Conservation (phyloP, 2,329 filamentous ascomycete species). For the Cordyceps sp. region DNA sequence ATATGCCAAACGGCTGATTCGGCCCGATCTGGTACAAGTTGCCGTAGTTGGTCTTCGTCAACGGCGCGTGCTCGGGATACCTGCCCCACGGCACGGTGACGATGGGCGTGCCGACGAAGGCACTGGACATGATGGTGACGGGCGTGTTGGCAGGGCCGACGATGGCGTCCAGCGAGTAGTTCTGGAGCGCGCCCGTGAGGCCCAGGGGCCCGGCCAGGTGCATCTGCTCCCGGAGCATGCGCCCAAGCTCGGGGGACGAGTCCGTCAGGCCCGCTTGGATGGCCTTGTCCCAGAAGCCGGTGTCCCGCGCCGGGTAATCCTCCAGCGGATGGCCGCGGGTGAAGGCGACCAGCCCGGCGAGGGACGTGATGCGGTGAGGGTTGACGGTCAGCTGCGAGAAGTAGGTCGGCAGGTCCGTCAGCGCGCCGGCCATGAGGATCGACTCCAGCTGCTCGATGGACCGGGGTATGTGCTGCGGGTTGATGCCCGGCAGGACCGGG, state of each 20-base stretch:
- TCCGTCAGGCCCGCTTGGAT: conserved; percentile 37
- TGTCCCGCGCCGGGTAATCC: conserved; percentile 40
- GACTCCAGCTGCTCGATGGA: not conserved
- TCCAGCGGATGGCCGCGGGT: conserved; percentile 35
- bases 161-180: conserved; percentile 42
- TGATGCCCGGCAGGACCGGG: not conserved
- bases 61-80: conserved; percentile 30
- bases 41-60: conserved; percentile 27
- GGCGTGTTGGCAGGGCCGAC: conserved; percentile 38
- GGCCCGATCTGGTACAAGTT: conserved; percentile 36
- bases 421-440: not conserved
- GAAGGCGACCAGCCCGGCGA: conserved; percentile 35
- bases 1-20: conserved; percentile 42
- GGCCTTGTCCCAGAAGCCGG: conserved; percentile 34
- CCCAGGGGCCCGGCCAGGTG: conserved; percentile 38
- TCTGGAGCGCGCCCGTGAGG: conserved; percentile 38
- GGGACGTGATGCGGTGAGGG: conserved; percentile 33
- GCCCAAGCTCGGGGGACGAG: conserved; percentile 37
- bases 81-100: conserved; percentile 47
- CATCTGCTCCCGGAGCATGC: conserved; percentile 32
- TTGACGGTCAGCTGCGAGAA: conserved; percentile 37
- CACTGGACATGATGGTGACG: conserved; percentile 29
- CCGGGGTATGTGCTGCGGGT: not conserved
- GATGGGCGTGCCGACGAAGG: conserved; percentile 41
- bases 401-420: conserved; percentile 20